Evolutionary conservation across 1,139 yeast genomes (phyloP).

Genomic region (Hansenula lynferdii): DNA sequence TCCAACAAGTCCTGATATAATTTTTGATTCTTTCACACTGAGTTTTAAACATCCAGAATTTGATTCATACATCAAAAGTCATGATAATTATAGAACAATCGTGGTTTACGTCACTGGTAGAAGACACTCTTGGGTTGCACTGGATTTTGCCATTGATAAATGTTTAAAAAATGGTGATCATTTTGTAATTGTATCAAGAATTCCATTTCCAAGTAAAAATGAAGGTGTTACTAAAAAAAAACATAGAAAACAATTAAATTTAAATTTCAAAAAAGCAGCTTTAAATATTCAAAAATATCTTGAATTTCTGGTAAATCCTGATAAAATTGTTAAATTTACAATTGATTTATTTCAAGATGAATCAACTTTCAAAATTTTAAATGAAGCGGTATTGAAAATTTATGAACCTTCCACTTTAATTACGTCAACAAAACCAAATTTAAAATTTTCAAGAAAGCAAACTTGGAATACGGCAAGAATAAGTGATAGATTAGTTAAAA

Average conservation of each 20-base stretch:
- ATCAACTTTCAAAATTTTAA: constrained; percentile 33
- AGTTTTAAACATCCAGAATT: constrained; percentile 16
- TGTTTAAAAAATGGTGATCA: constrained; percentile 60
- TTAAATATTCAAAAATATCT: constrained; percentile 42
- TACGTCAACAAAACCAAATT: constrained; percentile 54
- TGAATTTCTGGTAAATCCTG: constrained; percentile 38
- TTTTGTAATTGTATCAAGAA: constrained; percentile 47
- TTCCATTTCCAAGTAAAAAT: constrained; percentile 24
- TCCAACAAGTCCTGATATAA: constrained; percentile 11
- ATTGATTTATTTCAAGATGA: constrained; percentile 38
- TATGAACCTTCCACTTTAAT: constrained; percentile 63
- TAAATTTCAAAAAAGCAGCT: constrained; percentile 23
- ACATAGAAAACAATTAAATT: constrained; percentile 1
- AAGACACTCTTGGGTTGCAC: constrained; percentile 73
- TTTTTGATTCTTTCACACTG: constrained; percentile 9
- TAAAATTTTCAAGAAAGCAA: constrained; percentile 44
- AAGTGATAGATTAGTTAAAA: constrained; percentile 58
- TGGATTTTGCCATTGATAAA: constrained; percentile 58
- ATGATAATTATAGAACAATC: constrained; percentile 44
- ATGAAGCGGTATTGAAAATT: constrained; percentile 56
- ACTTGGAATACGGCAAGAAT: constrained; percentile 60
- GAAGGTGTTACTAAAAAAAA: constrained; percentile 2
- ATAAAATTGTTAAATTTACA: constrained; percentile 49
- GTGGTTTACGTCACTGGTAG: constrained; percentile 67
- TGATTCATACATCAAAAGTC: constrained; percentile 22